Conservation (phyloP, 768 basidiomycete genomes). For the Pholiota microspora region DNA sequence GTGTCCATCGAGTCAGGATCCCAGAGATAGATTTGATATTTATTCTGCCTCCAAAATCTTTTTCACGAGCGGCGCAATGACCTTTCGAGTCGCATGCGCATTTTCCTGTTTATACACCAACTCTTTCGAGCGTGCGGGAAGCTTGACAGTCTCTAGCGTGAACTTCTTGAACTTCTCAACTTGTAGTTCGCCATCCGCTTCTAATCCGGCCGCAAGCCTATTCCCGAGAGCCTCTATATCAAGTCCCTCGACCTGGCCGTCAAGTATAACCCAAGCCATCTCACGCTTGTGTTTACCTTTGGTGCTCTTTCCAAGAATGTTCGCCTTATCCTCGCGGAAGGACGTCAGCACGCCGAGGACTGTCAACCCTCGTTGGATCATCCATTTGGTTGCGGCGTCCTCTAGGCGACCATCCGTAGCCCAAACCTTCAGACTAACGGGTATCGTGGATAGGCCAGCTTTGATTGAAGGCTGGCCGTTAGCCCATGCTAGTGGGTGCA, state of each 20-base stretch:
- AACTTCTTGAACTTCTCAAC: conserved; percentile 50
- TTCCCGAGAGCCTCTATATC: conserved; percentile 42
- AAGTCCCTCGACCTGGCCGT: conserved; percentile 23
- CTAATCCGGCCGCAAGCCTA: conserved; percentile 57
- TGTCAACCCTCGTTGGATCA: conserved; percentile 59
- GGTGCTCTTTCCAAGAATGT: conserved; percentile 26
- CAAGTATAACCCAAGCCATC: conserved; percentile 61
- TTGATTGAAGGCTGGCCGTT: conserved; percentile 38
- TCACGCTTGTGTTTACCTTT: conserved; percentile 61
- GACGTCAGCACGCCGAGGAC: conserved; percentile 81
- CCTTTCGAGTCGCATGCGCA: conserved; percentile 59
- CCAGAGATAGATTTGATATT: not conserved
- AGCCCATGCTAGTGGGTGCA: conserved; percentile 43
- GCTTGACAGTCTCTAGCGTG: conserved; percentile 30
- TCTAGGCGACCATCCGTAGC: conserved; percentile 41
- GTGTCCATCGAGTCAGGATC: too few species aligned
- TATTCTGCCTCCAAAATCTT: conserved; percentile 45
- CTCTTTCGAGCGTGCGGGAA: conserved; percentile 34
- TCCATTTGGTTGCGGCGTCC: conserved; percentile 49
- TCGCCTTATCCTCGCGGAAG: conserved; percentile 48
- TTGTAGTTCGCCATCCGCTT: conserved; percentile 49
- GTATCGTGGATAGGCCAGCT: conserved; percentile 83
- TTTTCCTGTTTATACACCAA: conserved; percentile 69
- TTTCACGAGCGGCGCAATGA: conserved; percentile 64
- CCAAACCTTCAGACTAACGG: conserved; percentile 62